A percentile compares a stretch with the other conserved stretches of the same genome.
Evolutionary conservation across 2,329 filamentous ascomycete genomes (phyloP).

Genomic region (Atkinsonella hypoxylon): DNA sequence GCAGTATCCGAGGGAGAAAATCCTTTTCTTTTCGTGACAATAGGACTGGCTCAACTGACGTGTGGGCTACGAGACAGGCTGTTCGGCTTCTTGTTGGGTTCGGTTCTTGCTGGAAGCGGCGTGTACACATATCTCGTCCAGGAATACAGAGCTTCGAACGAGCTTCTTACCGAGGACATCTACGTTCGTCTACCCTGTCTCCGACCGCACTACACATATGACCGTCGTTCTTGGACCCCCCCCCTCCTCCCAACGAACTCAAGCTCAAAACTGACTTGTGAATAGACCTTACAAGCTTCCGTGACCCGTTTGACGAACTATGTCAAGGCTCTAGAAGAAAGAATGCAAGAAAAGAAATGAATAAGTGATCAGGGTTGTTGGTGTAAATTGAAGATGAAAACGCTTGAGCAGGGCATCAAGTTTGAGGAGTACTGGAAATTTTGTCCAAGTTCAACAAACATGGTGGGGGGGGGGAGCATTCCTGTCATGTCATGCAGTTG

Average conservation of each 20-base stretch:
- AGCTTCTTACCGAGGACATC: conserved; percentile 89
- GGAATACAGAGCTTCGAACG: conserved; percentile 89
- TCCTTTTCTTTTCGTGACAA: too few relatives aligned
- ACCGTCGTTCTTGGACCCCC: too few relatives aligned
- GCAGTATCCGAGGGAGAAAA: too few relatives aligned
- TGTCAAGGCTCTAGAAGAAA: conserved; percentile 70
- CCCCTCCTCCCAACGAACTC: too few relatives aligned
- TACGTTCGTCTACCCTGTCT: conserved; percentile 54
- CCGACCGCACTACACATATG: neutral
- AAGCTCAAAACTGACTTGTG: too few relatives aligned
- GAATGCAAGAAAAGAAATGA: conserved; percentile 48
- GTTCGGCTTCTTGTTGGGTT: conserved; percentile 83
- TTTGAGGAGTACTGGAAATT: too few relatives aligned
- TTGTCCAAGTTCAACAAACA: too few relatives aligned
- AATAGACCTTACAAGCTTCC: conserved; percentile 71
- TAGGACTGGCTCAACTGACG: too few relatives aligned
- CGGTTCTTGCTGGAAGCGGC: conserved; percentile 62
- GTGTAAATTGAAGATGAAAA: neutral
- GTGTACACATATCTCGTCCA: conserved; percentile 90
- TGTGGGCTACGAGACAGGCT: conserved; percentile 41
- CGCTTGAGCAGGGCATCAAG: neutral
- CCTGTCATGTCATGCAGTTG: neutral
- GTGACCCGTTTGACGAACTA: conserved; percentile 80
- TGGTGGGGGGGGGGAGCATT: too few relatives aligned
- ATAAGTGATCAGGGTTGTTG: neutral